phyloP scores from a whole-genome alignment of 2,329 filamentous ascomycete genomes.

The Fusarium sp. region DNA sequence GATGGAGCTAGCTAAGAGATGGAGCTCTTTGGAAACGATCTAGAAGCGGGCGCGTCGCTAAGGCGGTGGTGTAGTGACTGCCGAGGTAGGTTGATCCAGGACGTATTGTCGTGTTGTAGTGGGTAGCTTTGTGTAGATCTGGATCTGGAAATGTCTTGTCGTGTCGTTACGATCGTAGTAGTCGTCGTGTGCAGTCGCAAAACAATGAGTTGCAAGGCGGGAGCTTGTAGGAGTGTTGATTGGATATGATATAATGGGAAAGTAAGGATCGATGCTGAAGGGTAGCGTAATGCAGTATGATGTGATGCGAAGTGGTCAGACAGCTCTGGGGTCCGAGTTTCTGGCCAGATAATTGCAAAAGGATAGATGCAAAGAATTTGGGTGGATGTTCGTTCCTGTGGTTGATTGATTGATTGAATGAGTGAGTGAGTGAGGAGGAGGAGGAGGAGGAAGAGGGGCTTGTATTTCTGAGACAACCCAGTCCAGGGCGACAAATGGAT shows the following conservation, averaged over 20 bases:
- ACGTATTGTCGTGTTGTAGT: neutral
- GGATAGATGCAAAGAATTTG: constrained; percentile 3
- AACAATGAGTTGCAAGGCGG: neutral
- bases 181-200: constrained; percentile 33
- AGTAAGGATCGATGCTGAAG: constrained; percentile 11
- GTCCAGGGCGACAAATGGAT: constrained; percentile 31
- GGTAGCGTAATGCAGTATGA: constrained; percentile 29
- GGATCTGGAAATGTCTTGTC: neutral
- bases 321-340: constrained; percentile 19
- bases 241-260: constrained; percentile 14
- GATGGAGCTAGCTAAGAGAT: constrained; percentile 7
- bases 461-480: constrained; percentile 34
- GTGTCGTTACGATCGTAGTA: constrained; percentile 32
- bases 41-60: constrained; percentile 22
- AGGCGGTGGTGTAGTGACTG: neutral
- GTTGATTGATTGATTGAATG: neutral
- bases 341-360: constrained; percentile 33
- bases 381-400: neutral
- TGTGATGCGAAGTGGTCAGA: constrained; percentile 13
- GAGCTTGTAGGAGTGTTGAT: neutral
- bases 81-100: neutral
- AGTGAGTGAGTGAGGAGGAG: neutral
- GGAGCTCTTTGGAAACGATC: constrained; percentile 31
- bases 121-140: neutral
- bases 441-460: constrained; percentile 15